Evolutionary conservation across 2,329 filamentous ascomycete genomes (phyloP), one percentile per base, ranked within the genome.

Genomic region (Hirsutella thompsonii): DNA sequence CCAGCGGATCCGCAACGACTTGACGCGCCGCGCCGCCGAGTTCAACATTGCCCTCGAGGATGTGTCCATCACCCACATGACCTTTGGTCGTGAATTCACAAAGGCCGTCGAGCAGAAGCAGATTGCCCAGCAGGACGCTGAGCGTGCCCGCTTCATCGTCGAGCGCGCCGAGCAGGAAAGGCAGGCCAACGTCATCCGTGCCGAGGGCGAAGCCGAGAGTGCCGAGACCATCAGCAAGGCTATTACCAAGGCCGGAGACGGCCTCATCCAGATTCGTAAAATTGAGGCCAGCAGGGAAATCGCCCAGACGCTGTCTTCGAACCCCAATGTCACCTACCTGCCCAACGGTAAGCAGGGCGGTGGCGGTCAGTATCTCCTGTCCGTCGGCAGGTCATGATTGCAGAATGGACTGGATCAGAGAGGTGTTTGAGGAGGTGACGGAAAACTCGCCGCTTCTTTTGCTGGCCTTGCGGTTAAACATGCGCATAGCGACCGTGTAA

Each of bases 11-110:
- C 88, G 86, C 46, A 74, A 76, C 53, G 92, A 98, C 62, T 79
- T 98, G 38, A 81, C 92, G 59, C 88, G 83, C 69, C 89, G 92
- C 56, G 92, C 92, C 37, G 70, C 81, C 56, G 92, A 98, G 66
- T 98, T 98, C 79, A 94, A 98, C 74, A 98, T 98, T 59, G 87
- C 88, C 21, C 85, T 98, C 41, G 92, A 98, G 68, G 92, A 98
- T 59, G 92, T 98, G 45, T 94, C 87, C 59, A 98, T 98, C 66
- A 98, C 92, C 46, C 92, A 98, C 75, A 98, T 98, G 92, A 98
- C 92, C 40, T 98, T 98, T 61, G 92, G 92, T 53, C 90, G 90
- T 65, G 92, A 98, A 67, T 98, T 98, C 74, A 98, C 92, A 46
- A 85, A 86, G 65, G 92, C 92, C 49, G 92, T 98, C 56, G 92